These are phyloP conservation scores for Ceratocystis ficicola DNA, from an alignment of 2,329 filamentous ascomycete genomes.

Conservation along the genomic window DNA sequence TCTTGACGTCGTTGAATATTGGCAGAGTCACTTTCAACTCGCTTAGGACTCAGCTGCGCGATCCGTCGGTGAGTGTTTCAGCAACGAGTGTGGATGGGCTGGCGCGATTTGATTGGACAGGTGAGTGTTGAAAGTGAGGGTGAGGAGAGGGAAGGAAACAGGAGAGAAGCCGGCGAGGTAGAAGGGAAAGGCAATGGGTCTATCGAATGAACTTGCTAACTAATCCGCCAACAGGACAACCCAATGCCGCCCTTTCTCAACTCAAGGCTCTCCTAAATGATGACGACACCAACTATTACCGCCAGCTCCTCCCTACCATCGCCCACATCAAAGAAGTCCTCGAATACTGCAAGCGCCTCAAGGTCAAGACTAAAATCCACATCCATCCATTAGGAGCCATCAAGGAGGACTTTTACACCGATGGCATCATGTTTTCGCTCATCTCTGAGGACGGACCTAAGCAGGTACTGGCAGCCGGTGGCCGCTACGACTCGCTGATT, in stretches of 20 bases:
- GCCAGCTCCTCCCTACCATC: constrained; percentile 63
- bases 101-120: constrained; percentile 79
- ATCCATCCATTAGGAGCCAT: constrained; percentile 75
- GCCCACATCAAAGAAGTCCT: constrained; percentile 70
- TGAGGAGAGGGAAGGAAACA: background rate
- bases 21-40: constrained; percentile 70
- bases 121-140: constrained; percentile 32
- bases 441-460: constrained; percentile 72
- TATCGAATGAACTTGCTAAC: constrained; percentile 4
- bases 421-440: constrained; percentile 81
- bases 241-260: constrained; percentile 45
- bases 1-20: constrained; percentile 77
- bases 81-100: constrained; percentile 86
- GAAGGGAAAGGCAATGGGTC: background rate
- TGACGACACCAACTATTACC: constrained; percentile 53
- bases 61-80: constrained; percentile 67
- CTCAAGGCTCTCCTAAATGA: constrained; percentile 50
- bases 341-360: constrained; percentile 62
- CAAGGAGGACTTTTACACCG: constrained; percentile 81
- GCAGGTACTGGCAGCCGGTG: constrained; percentile 85
- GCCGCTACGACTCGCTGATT: constrained; percentile 83
- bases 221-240: constrained; percentile 35
- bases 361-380: constrained; percentile 65
- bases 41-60: constrained; percentile 68
- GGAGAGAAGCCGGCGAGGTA: background rate